Conservation (phyloP, 225 moss, liverwort and hornwort genomes). For the Asterella californica region DNA sequence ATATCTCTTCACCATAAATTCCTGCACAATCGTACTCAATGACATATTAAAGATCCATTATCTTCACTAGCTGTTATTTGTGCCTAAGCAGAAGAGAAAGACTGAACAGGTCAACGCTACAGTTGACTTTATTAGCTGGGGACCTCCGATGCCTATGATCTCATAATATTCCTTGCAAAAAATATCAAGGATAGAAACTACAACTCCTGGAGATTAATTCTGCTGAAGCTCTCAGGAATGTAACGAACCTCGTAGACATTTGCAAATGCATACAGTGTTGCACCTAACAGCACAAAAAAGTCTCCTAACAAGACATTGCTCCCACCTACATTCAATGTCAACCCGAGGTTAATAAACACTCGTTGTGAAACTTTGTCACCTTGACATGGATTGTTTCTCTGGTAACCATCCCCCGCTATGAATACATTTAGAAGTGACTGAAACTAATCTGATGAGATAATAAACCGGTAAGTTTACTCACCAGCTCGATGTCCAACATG, state of each 20-base stretch:
- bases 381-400: too few species aligned
- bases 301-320: constrained; percentile 71
- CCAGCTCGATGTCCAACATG: constrained; percentile 65
- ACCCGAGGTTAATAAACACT: not conserved
- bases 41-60: not conserved
- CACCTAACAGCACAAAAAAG: constrained; percentile 48
- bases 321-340: constrained; percentile 28
- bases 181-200: not conserved
- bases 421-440: too few species aligned
- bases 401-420: too few species aligned
- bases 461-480: constrained; percentile 4
- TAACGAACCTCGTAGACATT: constrained; percentile 69
- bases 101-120: not conserved
- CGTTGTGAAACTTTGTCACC: too few species aligned
- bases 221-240: not conserved
- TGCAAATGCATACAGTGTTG: constrained; percentile 62
- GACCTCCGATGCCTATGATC: not conserved
- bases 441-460: not conserved
- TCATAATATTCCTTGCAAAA: not conserved
- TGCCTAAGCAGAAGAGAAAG: not conserved
- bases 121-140: not conserved
- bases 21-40: constrained; percentile 19
- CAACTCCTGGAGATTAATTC: not conserved
- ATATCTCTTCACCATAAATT: constrained; percentile 59
- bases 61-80: not conserved